phyloP scores from a whole-genome alignment of 106 monocot species.

The Dendrobium officinale region DNA sequence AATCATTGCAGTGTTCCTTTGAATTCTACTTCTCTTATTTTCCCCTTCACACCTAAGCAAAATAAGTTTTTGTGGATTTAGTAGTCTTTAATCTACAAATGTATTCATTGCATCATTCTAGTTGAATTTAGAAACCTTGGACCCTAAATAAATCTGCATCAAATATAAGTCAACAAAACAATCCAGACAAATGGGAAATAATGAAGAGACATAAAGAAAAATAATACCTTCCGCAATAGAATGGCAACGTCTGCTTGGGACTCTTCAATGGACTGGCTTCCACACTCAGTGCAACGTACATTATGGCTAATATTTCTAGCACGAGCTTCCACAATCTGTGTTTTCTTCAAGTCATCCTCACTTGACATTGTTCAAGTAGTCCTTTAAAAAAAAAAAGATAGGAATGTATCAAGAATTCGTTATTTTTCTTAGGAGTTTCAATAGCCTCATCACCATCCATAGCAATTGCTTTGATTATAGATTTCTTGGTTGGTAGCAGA shows the following conservation, averaged over 20 bases:
- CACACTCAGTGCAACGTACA: constrained; percentile 93
- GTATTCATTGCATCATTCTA: not conserved
- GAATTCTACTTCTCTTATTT: not conserved
- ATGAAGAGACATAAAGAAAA: not conserved
- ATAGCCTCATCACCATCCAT: not conserved
- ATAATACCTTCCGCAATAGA: constrained; percentile 69
- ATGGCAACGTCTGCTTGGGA: constrained; percentile 91
- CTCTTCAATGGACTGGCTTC: constrained; percentile 97
- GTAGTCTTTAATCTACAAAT: not conserved
- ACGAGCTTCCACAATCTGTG: constrained; percentile 69
- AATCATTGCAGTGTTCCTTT: not conserved
- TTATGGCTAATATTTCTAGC: constrained; percentile 92
- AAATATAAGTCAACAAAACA: not conserved
- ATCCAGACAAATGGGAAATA: not conserved
- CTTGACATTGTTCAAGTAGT: constrained; percentile 39
- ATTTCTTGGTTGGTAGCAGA: not conserved
- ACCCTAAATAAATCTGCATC: not conserved
- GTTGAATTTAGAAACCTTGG: not conserved
- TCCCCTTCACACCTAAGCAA: not conserved
- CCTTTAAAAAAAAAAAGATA: not conserved
- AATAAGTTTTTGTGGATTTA: not conserved
- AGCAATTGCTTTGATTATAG: not conserved
- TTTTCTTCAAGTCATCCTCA: constrained; percentile 68
- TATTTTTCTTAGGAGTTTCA: not conserved
- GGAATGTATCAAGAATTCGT: not conserved